Conservation (phyloP, 2,329 filamentous ascomycete species). For the Ascochyta lentis region DNA sequence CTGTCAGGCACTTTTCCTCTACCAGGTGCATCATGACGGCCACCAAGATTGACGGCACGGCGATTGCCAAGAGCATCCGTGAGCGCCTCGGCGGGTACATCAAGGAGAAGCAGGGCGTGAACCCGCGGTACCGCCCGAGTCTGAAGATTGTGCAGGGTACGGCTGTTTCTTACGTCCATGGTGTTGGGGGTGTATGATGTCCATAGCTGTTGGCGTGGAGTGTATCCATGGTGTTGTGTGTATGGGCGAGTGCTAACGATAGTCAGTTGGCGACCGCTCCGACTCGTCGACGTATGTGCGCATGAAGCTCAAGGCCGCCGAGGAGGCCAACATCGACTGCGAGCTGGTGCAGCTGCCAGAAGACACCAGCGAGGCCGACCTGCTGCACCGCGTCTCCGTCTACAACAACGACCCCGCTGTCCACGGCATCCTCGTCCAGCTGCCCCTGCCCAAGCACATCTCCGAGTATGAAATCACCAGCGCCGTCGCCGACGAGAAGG, state of each 20-base stretch:
- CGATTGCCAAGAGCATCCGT: constrained; percentile 90
- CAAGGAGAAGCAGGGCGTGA: constrained; percentile 76
- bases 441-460: constrained; percentile 87
- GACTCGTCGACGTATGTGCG: constrained; percentile 98
- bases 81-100: constrained; percentile 83
- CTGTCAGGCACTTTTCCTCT: constrained; percentile 54
- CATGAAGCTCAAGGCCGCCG: constrained; percentile 98
- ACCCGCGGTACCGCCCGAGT: constrained; percentile 86
- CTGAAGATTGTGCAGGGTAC: constrained; percentile 94
- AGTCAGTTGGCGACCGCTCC: constrained; percentile 82
- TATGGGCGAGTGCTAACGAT: constrained; percentile 9
- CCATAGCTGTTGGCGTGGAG: no score
- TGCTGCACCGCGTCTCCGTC: constrained; percentile 79
- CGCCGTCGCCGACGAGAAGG: constrained; percentile 89
- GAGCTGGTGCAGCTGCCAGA: constrained; percentile 85
- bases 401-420: constrained; percentile 87
- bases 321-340: constrained; percentile 92
- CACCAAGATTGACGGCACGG: constrained; percentile 92
- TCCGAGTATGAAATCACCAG: constrained; percentile 91
- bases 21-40: constrained; percentile 76
- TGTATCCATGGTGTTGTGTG: no score
- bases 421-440: constrained; percentile 91
- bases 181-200: no score
- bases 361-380: constrained; percentile 80
- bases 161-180: no score